Base-by-base conservation (phyloP, 495 filamentous ascomycete genomes). In the Aspergillus baeticus region DNA sequence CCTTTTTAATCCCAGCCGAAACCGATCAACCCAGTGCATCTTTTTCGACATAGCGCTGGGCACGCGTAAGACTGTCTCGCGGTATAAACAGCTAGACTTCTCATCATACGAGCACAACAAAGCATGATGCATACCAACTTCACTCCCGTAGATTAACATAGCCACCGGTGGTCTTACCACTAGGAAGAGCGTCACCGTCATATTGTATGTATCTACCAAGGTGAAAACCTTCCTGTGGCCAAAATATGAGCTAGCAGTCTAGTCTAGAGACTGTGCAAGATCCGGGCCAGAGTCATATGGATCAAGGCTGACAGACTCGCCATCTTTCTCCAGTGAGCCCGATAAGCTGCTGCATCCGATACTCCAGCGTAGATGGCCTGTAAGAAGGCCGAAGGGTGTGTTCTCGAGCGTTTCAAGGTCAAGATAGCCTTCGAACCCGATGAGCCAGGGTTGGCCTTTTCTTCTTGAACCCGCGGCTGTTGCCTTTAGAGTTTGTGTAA, bases 31-130 rank as follows among this genome's bases (percentile, higher is more conserved):
- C 7, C 21, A 7, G 6, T 3, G 4, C 49, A 52, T 52, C 21
- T 17, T 14, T n/a, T 52, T 36, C 14, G 21, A 21, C 10, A 38
- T 36, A 13, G 15, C 26, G 1, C 35, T 17, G 8, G 39, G 35
- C n/a, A 52, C 36, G 1, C 49, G 18, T 11, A 41, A 11, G 10
- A 54, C 51, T 1, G 22, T 22, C 20, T 51, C 47, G 7, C 7
- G 22, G 10, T 36, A 34, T 4, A 51, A 22, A 5, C n/a, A 37
- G 6, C n/a, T 11, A 14, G 10, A 6, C 20, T 34, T 21, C 47
- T 33, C 23, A 23, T 51, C 47, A n/a, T 51, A 51, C 8, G 47
- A 51, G 47, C 47, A 51, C 34, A 34, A 18, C 33, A 51, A 15
- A 10, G 21, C 47, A 1, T 33, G 47, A 10, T 51, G 47, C 47